phyloP scores from a whole-genome alignment of 2,329 filamentous ascomycete genomes.

The Teratosphaeria viscida region DNA sequence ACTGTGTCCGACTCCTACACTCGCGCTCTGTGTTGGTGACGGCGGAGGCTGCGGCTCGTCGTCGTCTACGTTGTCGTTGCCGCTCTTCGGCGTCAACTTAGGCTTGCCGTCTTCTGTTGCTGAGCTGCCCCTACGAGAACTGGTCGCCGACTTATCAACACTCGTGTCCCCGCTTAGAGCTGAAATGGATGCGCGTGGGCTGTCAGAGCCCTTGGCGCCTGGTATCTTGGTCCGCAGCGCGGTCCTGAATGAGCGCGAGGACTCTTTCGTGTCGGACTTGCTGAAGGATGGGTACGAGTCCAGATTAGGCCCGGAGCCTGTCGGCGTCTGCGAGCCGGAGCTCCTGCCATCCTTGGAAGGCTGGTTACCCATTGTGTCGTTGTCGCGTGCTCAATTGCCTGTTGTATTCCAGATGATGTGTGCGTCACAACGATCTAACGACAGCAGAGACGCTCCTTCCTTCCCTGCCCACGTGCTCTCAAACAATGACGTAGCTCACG shows the following conservation, averaged over 20 bases:
- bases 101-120: constrained; percentile 19
- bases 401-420: neutral
- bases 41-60: constrained; percentile 50
- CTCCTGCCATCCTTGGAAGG: constrained; percentile 48
- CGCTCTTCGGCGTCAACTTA: neutral
- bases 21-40: constrained; percentile 74
- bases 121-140: constrained; percentile 29
- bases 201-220: constrained; percentile 56
- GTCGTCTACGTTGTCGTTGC: constrained; percentile 7
- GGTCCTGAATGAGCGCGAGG: constrained; percentile 71
- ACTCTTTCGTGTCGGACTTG: constrained; percentile 87
- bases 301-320: constrained; percentile 46
- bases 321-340: constrained; percentile 34
- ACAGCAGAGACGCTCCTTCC: neutral
- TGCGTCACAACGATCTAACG: neutral
- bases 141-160: constrained; percentile 47
- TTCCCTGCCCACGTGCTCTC: neutral
- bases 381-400: neutral
- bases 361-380: constrained; percentile 64
- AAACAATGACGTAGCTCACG: neutral
- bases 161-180: constrained; percentile 42
- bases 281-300: constrained; percentile 87
- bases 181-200: constrained; percentile 65
- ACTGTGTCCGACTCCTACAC: constrained; percentile 61
- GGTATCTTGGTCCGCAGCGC: constrained; percentile 82